Conservation (phyloP, 2,329 filamentous ascomycete species). For the Cytospora schulzeri region DNA sequence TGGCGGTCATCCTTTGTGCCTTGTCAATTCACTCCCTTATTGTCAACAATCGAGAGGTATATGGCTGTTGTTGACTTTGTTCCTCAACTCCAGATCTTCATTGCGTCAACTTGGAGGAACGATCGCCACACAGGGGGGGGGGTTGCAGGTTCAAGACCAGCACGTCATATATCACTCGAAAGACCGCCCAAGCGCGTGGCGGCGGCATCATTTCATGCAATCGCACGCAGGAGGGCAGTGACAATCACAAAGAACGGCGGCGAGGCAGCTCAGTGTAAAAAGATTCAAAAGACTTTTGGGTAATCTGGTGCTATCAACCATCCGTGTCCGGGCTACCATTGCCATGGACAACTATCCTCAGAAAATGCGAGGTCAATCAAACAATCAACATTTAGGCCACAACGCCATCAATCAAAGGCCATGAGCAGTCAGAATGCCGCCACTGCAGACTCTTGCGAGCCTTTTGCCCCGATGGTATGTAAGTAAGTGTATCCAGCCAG, state of each 20-base stretch:
- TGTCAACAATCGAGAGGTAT: background rate
- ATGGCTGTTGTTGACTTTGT: background rate
- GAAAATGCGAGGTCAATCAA: background rate
- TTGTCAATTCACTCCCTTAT: background rate
- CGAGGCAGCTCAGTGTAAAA: background rate
- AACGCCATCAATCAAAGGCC: background rate
- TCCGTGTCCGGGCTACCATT: background rate
- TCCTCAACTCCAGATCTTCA: too few species aligned
- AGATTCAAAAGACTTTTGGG: background rate
- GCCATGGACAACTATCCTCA: background rate
- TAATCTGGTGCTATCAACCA: background rate
- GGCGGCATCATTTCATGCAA: background rate
- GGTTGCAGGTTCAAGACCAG: background rate
- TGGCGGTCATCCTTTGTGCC: background rate
- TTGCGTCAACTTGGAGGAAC: background rate
- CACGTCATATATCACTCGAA: background rate
- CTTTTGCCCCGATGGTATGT: slow-evolving; percentile 8
- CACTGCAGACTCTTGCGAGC: background rate
- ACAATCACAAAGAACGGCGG: background rate
- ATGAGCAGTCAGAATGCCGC: background rate
- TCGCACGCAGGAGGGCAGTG: background rate
- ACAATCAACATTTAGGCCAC: background rate
- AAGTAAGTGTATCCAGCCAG: background rate
- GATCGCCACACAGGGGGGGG: background rate
- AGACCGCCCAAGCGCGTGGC: background rate